Evolutionary conservation across 805 yeast species (phyloP), one percentile per base, ranked within the genome.

Genomic region (Pichia rugopelliculosa): DNA sequence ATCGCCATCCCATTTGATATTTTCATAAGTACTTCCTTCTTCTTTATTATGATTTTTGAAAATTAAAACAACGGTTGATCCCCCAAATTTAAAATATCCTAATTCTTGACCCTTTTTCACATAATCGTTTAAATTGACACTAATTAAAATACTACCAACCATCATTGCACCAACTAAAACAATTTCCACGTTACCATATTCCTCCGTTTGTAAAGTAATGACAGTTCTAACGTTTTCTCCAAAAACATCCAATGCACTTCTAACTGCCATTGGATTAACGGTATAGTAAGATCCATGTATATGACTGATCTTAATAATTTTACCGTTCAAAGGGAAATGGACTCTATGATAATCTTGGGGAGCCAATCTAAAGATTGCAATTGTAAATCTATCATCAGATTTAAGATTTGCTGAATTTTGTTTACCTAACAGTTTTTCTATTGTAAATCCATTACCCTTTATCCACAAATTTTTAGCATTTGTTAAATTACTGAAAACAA

Each of bases 271-370:
- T 1, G 98, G 98, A 59, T 91, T 91, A 18, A 91, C 99, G 0
- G 98, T 91, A 62, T 87, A 91, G 62, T 91, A 91, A 58, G 89
- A 93, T 0, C 98, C 99, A 33, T 81, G 84, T 27, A 91, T 84
- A 54, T 71, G 74, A 41, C 71, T 71, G 15, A 91, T 82, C 48
- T 77, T 72, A 1, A 85, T 84, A 30, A 93, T 65, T 0, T 61
- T 60, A 2, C 97, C 98, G 49, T 75, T 76, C 2, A 93, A 90
- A 0, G 97, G 96, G 15, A 79, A 74, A 62, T 91, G 99, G 65
- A 91, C 90, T 40, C 99, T 70, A 61, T 91, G 99, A 60, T 91
- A 91, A 62, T 91, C 99, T 62, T 91, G 99, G 1, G 99, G 99
- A 0, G 99, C 98, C 39, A 91, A 69, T 48, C 99, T 69, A 64